Evolutionary conservation across 1,284 basidiomycete genomes (phyloP), one percentile per base, ranked within the genome.

Genomic region (Retiboletus flavoniger): DNA sequence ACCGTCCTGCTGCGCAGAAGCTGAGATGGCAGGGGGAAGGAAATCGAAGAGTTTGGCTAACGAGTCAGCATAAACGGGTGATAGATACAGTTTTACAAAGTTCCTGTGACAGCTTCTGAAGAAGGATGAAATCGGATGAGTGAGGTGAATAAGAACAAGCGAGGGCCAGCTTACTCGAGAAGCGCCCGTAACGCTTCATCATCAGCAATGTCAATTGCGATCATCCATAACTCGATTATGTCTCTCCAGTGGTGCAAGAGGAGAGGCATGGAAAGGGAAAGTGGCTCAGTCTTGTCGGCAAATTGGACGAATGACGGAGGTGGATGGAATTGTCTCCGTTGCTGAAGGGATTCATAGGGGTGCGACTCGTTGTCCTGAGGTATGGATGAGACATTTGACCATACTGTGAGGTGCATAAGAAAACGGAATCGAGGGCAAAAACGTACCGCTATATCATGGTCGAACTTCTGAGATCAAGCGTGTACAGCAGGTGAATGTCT

Each of bases 261-360:
- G 43, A 94, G 75, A 0, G 93, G 86, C 75, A 95, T 83, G 1
- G 89, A 93, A 3, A 82, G 79, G 1, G 89, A 85, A 24, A 94
- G 74, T 0, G 80, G 74, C 35, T 81, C 77, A 0, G 80, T 79
- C 49, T 79, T 75, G 53, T 80, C 76, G 3, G 87, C 82, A 59
- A 94, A 91, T 21, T 78, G 72, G 54, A 92, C 75, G 71, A 94
- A 95, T 0, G 84, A 78, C 0, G 87, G 81, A 0, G 90, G 80
- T 28, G 95, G 81, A 68, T 91, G 93, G 51, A 95, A 80, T 60
- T 91, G 86, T 57, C 80, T 76, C 87, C 88, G 90, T 60, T 88
- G 81, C 24, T 82, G 75, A 28, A 92, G 74, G 1, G 85, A 78
- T 61, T 80, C 77, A 53, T 85, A 81, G 63, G 92, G 91, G 63